Base-by-base conservation (phyloP, 2,329 filamentous ascomycete species). In the Scytalidium lignicola region DNA sequence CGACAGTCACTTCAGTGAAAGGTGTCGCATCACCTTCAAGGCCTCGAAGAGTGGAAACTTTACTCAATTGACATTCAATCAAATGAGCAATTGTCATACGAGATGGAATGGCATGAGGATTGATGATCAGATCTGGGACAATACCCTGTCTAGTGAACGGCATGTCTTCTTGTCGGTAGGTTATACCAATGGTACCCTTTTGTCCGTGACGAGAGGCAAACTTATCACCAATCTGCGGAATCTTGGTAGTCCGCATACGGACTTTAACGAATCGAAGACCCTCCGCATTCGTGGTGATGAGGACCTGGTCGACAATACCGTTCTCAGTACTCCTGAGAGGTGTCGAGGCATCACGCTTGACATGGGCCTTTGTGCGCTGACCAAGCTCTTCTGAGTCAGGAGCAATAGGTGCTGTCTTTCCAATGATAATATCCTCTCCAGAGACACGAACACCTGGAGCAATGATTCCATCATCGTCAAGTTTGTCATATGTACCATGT, bases 41-140 rank as follows among this genome's bases (percentile, higher is more conserved):
- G 41, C 93, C 95, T 69, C 91, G 88, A 19, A 99, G 78, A 2
- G 93, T 88, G 1, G 90, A 90, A 29, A 99, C 93, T 69, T 99
- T 99, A 67, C 90, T 95, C 49, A 99, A 80, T 59, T 97, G 80
- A 79, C 93, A 99, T 76, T 99, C 93, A 67, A 99, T 95, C 81
- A 99, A 91, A 78, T 99, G 93, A 62, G 93, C 93, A 83, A 99
- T 99, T 2, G 95, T 99, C 93, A 99, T 99, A 82, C 93, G 93
- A 48, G 93, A 99, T 0, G 93, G 93, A 80, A 99, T 99, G 65
- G 93, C 95, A 78, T 99, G 93, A 1, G 93, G 93, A 70, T 99
- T 99, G 77, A 99, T 97, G 70, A 99, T 96, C 55, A 99, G 79
- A 70, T 99, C 95, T 0, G 95, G 93, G 0, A 86, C 87, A 47